These are phyloP conservation scores for Lactarius evosmus DNA, from an alignment of 768 basidiomycete species.

Conservation along the genomic window DNA sequence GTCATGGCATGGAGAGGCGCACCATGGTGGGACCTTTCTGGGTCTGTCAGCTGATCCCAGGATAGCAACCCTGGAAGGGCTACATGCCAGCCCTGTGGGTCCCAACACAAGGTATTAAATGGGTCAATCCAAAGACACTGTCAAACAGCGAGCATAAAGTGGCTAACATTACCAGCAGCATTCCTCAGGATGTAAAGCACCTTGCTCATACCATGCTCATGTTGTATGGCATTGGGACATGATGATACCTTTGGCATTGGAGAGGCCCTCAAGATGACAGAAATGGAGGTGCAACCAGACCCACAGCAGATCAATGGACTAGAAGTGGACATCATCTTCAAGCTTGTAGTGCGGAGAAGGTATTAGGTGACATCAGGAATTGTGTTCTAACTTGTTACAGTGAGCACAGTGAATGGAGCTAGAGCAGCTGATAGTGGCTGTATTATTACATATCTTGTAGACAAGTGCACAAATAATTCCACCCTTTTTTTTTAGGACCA, in stretches of 20 bases:
- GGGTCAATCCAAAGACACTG: conserved; percentile 64
- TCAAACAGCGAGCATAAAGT: conserved; percentile 53
- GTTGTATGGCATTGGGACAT: conserved; percentile 64
- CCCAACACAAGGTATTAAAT: conserved; percentile 29
- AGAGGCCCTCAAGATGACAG: conserved; percentile 55
- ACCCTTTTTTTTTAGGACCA: not conserved
- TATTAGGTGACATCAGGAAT: not conserved
- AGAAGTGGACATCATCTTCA: conserved; percentile 61
- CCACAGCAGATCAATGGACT: conserved; percentile 47
- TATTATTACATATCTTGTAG: conserved; percentile 67
- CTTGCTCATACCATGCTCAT: conserved; percentile 65
- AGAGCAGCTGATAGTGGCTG: conserved; percentile 77
- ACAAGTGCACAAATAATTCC: conserved; percentile 47
- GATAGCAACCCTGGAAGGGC: not conserved
- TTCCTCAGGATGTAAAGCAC: conserved; percentile 59
- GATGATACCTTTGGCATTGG: conserved; percentile 60
- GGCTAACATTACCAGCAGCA: conserved; percentile 59
- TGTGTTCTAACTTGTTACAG: not conserved
- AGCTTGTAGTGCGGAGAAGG: conserved; percentile 56
- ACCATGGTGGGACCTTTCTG: conserved; percentile 30
- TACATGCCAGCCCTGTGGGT: not conserved
- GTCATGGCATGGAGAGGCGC: conserved; percentile 61
- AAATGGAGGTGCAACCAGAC: conserved; percentile 50
- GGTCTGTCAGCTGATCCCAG: not conserved
- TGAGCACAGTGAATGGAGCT: conserved; percentile 73